Evolutionary conservation across 2,329 filamentous ascomycete species (phyloP), one percentile per base, ranked within the genome.

Genomic region (Colletotrichum tabaci): DNA sequence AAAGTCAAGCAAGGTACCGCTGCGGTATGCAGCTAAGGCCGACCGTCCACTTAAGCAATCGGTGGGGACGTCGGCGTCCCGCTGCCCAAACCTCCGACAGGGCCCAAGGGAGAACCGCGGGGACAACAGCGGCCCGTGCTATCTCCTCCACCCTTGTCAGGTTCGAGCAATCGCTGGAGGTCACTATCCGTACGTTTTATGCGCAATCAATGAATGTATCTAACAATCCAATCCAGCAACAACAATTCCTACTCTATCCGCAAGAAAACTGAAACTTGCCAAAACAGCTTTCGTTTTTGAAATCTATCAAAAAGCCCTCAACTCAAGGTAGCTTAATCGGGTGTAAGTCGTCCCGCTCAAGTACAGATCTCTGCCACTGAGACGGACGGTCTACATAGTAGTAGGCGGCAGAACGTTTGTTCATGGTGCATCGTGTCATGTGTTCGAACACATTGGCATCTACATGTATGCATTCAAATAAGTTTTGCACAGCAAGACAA

Each of bases 1-100:
- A 57, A 67, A 23, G 44, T 57, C 13, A 38, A 64, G 50, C 23
- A 35, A 55, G 50, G 50, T 65, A 57, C 52, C 61, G 26, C 61
- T 46, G 63, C 50, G 49, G 55, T 47, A 61, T 18, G 64, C 18
- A 65, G 53, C 52, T 55, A 38, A 35, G 52, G 52, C 21, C 8
- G 50, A 53, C 46, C 40, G 50, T 50, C 67, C 56, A 67, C 49
- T 71, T 62, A 71, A 71, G 65, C 68, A 60, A 67, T 57, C 30
- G 21, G 65, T 71, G 65, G 57, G 40, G 42, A 47, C 44, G 40
- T 53, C 64, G 50, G 64, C 46, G 50, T 67, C 68, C 64, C 52
- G 64, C 64, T 46, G 57, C 47, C 46, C 57, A 42, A 62, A 53
- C 65, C 57, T 58, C 65, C 68, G 58, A 66, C 62, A 44, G 35